A percentile compares a stretch with the other conserved stretches of the same genome.
Conservation (phyloP, 768 basidiomycete species). For the Boletus tomentosulus region DNA sequence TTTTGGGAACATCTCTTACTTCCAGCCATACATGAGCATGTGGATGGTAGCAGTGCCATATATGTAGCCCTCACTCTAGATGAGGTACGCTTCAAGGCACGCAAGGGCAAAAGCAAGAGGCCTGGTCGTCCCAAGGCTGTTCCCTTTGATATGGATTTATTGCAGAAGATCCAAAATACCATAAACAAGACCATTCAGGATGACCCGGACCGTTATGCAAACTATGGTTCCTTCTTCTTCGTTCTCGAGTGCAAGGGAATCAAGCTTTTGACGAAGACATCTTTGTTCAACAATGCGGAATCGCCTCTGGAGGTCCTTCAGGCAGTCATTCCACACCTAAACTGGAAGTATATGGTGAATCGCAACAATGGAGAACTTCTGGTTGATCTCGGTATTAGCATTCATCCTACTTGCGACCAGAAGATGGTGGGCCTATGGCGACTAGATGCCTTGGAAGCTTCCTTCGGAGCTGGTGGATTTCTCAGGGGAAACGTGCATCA, state of each 20-base stretch:
- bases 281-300: neutral
- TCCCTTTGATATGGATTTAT: neutral
- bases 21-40: conserved; percentile 1
- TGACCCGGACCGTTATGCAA: neutral
- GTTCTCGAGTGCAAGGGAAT: conserved; percentile 10
- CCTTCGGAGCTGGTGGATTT: conserved; percentile 9
- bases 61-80: conserved; percentile 5
- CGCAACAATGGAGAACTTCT: conserved; percentile 4
- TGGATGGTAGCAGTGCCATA: neutral
- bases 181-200: conserved; percentile 4
- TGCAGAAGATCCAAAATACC: neutral
- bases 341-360: conserved; percentile 4
- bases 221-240: conserved; percentile 15
- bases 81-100: conserved; percentile 7
- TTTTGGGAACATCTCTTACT: conserved; percentile 10
- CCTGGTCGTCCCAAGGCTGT: conserved; percentile 2
- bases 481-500: conserved; percentile 3
- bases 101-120: neutral
- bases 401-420: neutral
- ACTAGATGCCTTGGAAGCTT: conserved; percentile 4
- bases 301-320: neutral
- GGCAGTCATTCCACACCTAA: neutral
- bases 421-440: conserved; percentile 1
- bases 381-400: neutral
- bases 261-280: conserved; percentile 3